A percentile compares a stretch with the other conserved stretches of the same genome.
Conservation (phyloP, 495 filamentous ascomycete species). For the Polyplosphaeria fusca region DNA sequence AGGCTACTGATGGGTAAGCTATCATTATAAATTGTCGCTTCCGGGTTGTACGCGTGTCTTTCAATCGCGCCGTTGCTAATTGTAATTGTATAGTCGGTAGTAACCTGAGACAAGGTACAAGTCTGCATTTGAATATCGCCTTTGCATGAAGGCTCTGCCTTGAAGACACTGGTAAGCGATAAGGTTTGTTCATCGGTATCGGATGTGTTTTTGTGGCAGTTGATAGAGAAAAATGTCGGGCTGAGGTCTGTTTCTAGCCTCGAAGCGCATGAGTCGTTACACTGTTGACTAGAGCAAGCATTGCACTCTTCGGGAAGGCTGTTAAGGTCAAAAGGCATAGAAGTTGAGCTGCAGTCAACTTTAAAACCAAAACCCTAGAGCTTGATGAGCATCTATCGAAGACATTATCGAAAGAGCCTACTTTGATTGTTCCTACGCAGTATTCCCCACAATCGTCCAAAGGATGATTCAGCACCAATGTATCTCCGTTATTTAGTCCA, state of each 20-base stretch:
- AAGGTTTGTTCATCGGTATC: constrained; percentile 1
- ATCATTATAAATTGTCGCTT: constrained; percentile 4
- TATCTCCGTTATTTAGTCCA: not conserved
- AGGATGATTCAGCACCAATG: not conserved
- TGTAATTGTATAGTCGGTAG: not conserved
- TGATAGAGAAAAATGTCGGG: constrained; percentile 19
- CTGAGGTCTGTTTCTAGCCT: not conserved
- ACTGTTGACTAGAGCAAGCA: constrained; percentile 2
- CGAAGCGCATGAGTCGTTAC: not conserved
- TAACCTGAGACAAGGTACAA: constrained; percentile 8
- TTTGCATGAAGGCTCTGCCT: constrained; percentile 8
- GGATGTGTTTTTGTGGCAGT: not conserved
- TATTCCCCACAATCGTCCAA: constrained; percentile 8
- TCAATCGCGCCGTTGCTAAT: constrained; percentile 15
- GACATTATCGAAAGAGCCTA: constrained; percentile 1
- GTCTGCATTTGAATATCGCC: constrained; percentile 16
- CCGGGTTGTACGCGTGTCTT: not conserved
- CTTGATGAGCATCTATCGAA: not conserved
- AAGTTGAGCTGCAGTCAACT: constrained; percentile 3
- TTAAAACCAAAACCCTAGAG: constrained; percentile 16
- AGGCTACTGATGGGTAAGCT: constrained; percentile 4
- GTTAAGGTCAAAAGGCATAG: constrained; percentile 11
- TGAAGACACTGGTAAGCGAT: constrained; percentile 4
- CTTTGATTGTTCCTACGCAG: constrained; percentile 17
- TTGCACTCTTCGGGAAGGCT: constrained; percentile 17